phyloP scores from a whole-genome alignment of 31 red algal genomes.

The Odonthalia washingtoniensis region DNA sequence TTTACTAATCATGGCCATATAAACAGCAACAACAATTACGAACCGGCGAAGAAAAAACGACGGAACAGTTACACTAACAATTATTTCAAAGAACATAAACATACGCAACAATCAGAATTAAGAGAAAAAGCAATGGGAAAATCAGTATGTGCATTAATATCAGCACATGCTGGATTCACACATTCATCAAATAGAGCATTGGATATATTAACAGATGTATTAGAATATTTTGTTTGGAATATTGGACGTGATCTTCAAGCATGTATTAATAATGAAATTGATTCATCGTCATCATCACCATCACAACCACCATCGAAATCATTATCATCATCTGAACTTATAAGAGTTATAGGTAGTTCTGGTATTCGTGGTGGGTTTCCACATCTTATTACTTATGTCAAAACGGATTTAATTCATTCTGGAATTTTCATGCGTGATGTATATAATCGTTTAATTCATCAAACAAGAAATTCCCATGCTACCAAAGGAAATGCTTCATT shows the following conservation, averaged over 20 bases:
- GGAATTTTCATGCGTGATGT: too few species aligned
- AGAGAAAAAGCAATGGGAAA: constrained; percentile 32
- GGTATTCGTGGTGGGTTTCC: constrained; percentile 16
- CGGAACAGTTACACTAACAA: constrained; percentile 5
- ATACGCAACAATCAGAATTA: background rate
- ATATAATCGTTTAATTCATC: constrained; percentile 10
- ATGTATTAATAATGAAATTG: too few species aligned
- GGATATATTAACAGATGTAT: constrained; percentile 48
- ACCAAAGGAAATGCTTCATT: background rate
- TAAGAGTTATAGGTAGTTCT: constrained; percentile 30
- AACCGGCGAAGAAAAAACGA: constrained; percentile 9
- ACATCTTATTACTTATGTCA: constrained; percentile 25
- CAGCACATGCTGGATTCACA: constrained; percentile 48
- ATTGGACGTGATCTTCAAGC: constrained; percentile 38
- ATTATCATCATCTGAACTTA: background rate
- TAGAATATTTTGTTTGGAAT: constrained; percentile 53
- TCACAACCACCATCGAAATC: background rate
- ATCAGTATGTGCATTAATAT: constrained; percentile 40
- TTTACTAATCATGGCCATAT: background rate
- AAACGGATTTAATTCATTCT: background rate
- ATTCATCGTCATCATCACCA: too few species aligned
- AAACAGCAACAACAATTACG: constrained; percentile 9
- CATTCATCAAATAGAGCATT: constrained; percentile 48
- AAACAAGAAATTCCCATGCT: background rate
- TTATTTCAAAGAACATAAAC: constrained; percentile 20